Conservation (phyloP, 345 rosid genomes). For the Hibiscus trionum region DNA sequence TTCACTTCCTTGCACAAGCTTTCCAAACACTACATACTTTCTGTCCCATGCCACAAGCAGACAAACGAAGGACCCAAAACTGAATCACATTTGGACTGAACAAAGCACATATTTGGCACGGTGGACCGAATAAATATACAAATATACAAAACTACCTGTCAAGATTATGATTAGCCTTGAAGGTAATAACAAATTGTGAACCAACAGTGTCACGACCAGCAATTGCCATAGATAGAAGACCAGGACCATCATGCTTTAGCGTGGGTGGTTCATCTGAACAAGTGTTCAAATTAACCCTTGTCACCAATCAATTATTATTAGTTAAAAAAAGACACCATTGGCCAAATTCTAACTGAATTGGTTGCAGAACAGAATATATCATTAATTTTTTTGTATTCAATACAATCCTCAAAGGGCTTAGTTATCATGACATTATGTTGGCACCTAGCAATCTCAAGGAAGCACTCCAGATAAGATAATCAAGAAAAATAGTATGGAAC, state of each 20-base stretch:
- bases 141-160: slow-evolving; percentile 48
- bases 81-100: background rate
- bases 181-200: slow-evolving; percentile 78
- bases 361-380: background rate
- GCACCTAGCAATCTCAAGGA: background rate
- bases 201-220: slow-evolving; percentile 77
- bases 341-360: background rate
- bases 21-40: slow-evolving; percentile 77
- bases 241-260: slow-evolving; percentile 74
- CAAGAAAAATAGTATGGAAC: background rate
- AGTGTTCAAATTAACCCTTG: slow-evolving; percentile 14
- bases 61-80: background rate
- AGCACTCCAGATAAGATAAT: background rate
- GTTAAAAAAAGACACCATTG: background rate
- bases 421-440: background rate
- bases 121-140: background rate
- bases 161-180: slow-evolving; percentile 67
- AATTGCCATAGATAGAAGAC: slow-evolving; percentile 79
- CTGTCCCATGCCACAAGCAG: slow-evolving; percentile 27
- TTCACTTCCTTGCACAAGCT: slow-evolving; percentile 79
- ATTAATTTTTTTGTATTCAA: background rate
- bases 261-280: slow-evolving; percentile 73
- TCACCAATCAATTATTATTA: background rate
- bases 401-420: background rate
- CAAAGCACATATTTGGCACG: background rate